Evolutionary conservation across 2,329 filamentous ascomycete genomes (phyloP).

Genomic region (Septoria petroselini): DNA sequence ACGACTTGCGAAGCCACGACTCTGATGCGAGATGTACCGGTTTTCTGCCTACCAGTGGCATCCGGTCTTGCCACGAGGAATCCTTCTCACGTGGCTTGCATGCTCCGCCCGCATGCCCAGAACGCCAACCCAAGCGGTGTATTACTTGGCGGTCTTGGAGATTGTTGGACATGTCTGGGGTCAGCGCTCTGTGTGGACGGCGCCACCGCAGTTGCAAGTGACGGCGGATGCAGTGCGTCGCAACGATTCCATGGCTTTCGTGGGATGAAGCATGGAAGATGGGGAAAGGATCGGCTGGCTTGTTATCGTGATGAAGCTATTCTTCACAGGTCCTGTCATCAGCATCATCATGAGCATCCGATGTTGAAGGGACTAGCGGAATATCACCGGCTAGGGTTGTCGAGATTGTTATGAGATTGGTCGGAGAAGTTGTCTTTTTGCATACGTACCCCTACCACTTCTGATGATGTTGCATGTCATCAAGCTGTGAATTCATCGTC

Average conservation of each 20-base stretch:
- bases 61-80: conserved; percentile 1
- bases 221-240: not conserved
- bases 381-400: not conserved
- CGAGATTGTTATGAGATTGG: not conserved
- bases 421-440: not conserved
- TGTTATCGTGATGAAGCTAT: not conserved
- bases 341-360: not conserved
- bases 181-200: not conserved
- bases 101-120: conserved; percentile 9
- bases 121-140: conserved; percentile 18
- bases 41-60: not conserved
- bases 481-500: not conserved
- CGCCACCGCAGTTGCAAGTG: not conserved
- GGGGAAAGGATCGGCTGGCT: not conserved
- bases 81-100: conserved; percentile 15
- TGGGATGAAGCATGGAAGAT: too few relatives aligned
- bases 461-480: too few relatives aligned
- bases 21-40: not conserved
- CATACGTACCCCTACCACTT: not conserved
- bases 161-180: conserved; percentile 2
- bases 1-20: not conserved
- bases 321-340: not conserved
- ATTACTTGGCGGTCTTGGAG: conserved; percentile 17
- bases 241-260: not conserved
- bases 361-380: not conserved